These are phyloP conservation scores for Citrus maxima DNA, from an alignment of 345 rosid species.

Conservation along the genomic window DNA sequence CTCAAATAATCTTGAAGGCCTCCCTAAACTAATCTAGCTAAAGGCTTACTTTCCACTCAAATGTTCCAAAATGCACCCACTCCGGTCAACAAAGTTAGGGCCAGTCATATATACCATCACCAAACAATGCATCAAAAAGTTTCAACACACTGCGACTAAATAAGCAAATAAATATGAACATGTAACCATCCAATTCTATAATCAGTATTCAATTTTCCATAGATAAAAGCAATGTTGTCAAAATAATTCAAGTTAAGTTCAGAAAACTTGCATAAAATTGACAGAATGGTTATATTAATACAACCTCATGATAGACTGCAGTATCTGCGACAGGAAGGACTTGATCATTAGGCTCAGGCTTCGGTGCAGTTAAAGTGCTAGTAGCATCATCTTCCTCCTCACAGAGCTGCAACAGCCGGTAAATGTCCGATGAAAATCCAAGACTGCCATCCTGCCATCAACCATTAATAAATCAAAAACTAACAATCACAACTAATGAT, in stretches of 20 bases:
- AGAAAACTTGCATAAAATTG: not conserved
- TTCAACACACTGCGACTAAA: not conserved
- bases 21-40: not conserved
- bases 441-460: conserved; percentile 70
- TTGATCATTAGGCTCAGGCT: conserved; percentile 84
- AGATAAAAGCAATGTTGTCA: not conserved
- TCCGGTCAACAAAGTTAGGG: not conserved
- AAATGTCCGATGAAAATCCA: conserved; percentile 85
- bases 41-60: not conserved
- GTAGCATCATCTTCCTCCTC: conserved; percentile 99
- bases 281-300: conserved; percentile 1
- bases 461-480: conserved; percentile 2
- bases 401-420: conserved; percentile 79
- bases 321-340: conserved; percentile 44
- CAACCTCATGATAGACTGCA: conserved; percentile 60
- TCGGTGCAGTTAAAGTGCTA: conserved; percentile 75
- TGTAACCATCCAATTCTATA: not conserved
- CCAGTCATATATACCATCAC: not conserved
- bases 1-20: not conserved
- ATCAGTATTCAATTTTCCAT: not conserved
- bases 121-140: not conserved
- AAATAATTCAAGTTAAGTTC: not conserved
- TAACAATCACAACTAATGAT: not conserved
- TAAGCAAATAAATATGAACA: not conserved
- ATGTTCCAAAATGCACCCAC: not conserved